Percentiles rank a stretch among this genome's conserved stretches.
phyloP scores from a whole-genome alignment of 345 rosid species.

The Mangifera indica region DNA sequence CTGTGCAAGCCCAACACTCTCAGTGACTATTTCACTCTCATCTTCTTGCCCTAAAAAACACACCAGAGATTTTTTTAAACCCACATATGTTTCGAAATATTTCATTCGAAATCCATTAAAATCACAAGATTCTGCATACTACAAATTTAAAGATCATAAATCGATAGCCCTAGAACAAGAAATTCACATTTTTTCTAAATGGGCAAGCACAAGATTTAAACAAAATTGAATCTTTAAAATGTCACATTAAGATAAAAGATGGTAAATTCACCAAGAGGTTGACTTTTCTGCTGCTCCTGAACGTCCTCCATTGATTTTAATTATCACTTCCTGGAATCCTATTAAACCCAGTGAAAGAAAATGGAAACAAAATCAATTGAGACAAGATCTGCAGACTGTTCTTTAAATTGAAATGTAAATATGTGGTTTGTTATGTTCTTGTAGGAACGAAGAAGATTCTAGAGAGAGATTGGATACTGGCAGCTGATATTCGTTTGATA shows the following conservation, averaged over 20 bases:
- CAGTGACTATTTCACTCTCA: conserved; percentile 57
- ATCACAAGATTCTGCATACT: background rate
- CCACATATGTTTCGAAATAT: background rate
- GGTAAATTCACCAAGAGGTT: conserved; percentile 35
- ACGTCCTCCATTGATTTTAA: conserved; percentile 47
- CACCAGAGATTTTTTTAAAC: background rate
- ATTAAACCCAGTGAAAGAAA: background rate
- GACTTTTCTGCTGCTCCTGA: conserved; percentile 40
- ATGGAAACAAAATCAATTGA: no score
- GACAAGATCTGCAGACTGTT: background rate
- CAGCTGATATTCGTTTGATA: background rate
- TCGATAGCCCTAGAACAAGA: no score
- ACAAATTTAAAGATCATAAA: background rate
- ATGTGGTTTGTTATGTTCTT: background rate
- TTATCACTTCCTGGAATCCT: background rate
- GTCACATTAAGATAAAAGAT: background rate
- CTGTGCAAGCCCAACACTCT: conserved; percentile 54
- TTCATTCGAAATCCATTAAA: background rate
- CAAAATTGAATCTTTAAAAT: background rate
- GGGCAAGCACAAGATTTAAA: no score
- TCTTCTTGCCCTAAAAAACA: conserved; percentile 35
- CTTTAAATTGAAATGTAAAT: background rate
- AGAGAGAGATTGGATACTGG: conserved; percentile 5
- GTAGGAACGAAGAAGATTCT: conserved; percentile 36
- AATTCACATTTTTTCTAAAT: no score